A percentile compares a stretch with the other conserved stretches of the same genome.
Conservation (phyloP, 148 eudicot genomes). For the Rhododendron ferrugineum region DNA sequence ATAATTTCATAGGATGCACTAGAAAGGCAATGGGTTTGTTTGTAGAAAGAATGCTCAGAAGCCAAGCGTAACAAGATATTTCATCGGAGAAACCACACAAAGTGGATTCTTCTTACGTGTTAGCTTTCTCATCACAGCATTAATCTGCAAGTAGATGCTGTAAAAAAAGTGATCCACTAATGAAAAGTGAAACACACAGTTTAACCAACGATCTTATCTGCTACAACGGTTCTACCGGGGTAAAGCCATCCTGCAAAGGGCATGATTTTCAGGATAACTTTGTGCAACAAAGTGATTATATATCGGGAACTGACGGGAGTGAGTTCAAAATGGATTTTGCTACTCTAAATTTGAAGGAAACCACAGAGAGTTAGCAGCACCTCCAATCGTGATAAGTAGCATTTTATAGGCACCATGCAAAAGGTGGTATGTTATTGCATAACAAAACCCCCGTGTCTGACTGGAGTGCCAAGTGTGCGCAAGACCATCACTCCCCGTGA, state of each 20-base stretch:
- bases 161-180: not conserved
- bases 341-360: conserved; percentile 44
- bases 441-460: conserved; percentile 64
- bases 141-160: not conserved
- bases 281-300: not conserved
- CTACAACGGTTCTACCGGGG: not conserved
- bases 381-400: conserved; percentile 67
- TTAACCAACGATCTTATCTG: not conserved
- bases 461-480: conserved; percentile 31
- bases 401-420: conserved; percentile 72
- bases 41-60: conserved; percentile 28
- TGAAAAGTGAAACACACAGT: not conserved
- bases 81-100: conserved; percentile 32
- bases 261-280: not conserved
- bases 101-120: conserved; percentile 56
- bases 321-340: conserved; percentile 26
- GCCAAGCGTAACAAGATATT: conserved; percentile 53
- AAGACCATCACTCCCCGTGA: not conserved
- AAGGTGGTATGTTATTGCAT: conserved; percentile 38
- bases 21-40: too few species aligned
- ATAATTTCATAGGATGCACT: too few species aligned
- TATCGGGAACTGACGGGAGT: not conserved
- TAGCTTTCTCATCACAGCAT: conserved; percentile 46
- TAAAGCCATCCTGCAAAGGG: not conserved
- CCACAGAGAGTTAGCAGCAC: conserved; percentile 11